Evolutionary conservation across 306 rosid species (phyloP), one percentile per base, ranked within the genome.

Genomic region (Cicer bijugum): DNA sequence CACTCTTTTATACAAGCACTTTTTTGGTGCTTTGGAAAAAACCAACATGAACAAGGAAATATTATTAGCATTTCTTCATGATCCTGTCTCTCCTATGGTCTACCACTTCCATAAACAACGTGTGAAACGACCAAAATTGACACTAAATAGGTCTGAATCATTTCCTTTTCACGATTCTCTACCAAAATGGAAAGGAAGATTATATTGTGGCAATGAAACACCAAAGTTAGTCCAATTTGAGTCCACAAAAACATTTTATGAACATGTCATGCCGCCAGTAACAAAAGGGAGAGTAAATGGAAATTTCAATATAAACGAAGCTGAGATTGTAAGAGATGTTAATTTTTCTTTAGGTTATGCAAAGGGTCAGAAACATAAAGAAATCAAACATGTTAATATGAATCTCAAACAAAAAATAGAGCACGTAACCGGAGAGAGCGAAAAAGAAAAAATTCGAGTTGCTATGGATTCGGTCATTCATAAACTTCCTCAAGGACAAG

Each of bases 61-160:
- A 33, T 33, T 86, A 35, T 56, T 78, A 11, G 78, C 78, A 67
- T 43, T 85, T 75, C 11, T 81, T 19, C 84, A 79, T 17, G 87
- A 84, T 40, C 89, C 91, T 2, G 76, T 75, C 42, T 85, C 90
- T 75, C 85, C 92, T 66, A 69, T 81, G 74, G 82, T 77, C 20
- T 57, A 50, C 19, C 80, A 82, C 40, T 77, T 84, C 58, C 76
- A 74, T 1, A 79, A 75, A 69, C 85, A 85, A 71, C 87, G 80
- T 7, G 79, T 81, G 35, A 9, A 52, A 37, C 33, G 80, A 6
- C 45, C 83, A 1, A 81, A 74, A 78, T 9, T 19, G 63, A 77
- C 9, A 67, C 55, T 87, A 23, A 68, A 35, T 7, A 91, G 81
- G 80, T 82, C 85, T 5, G 45, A 50, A 33, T 81, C 97, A 75